phyloP scores from a whole-genome alignment of 345 rosid species.

The Arabis hirsuta region DNA sequence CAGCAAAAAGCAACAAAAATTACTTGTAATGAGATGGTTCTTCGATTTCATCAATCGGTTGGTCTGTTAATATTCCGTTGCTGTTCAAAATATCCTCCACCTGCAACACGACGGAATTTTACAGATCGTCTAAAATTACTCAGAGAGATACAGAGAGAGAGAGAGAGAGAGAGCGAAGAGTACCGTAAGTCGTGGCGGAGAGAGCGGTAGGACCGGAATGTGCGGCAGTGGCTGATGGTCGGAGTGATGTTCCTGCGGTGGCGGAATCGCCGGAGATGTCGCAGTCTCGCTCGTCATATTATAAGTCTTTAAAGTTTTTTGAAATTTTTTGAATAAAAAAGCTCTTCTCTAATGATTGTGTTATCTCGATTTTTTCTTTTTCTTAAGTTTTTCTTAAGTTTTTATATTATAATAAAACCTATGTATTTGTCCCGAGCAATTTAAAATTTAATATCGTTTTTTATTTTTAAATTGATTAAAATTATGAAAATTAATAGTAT shows the following conservation, averaged over 20 bases:
- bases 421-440: neutral
- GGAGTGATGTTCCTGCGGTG: constrained; percentile 12
- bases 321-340: neutral
- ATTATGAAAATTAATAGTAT: no score
- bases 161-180: constrained; percentile 4
- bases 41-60: neutral
- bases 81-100: constrained; percentile 10
- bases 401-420: neutral
- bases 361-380: neutral
- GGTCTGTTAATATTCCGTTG: constrained; percentile 5
- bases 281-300: constrained; percentile 25
- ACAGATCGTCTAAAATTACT: neutral
- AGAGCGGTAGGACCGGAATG: constrained; percentile 2
- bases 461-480: neutral
- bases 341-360: neutral
- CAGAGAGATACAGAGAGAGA: neutral
- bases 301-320: neutral
- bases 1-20: neutral
- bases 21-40: constrained; percentile 30
- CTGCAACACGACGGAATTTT: constrained; percentile 20
- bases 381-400: neutral
- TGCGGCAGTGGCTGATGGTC: neutral
- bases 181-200: constrained; percentile 23
- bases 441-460: neutral
- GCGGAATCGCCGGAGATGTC: constrained; percentile 34